Percentiles rank a stretch among this genome's conserved stretches.
phyloP scores from a whole-genome alignment of 208 protist species.

The Balamuthia mandrillaris region DNA sequence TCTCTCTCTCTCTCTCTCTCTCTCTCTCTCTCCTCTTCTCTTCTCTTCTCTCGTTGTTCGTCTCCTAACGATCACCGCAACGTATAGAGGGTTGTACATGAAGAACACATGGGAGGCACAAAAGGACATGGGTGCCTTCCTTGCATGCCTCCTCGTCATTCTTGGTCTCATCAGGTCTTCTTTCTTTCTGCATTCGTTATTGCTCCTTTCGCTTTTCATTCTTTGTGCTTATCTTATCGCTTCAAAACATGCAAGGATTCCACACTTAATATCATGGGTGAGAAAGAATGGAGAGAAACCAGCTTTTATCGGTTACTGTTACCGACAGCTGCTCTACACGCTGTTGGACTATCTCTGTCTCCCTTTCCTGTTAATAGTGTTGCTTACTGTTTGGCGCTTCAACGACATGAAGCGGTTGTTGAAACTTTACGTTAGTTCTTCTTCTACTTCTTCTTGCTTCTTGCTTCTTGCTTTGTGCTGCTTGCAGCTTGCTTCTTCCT shows the following conservation, averaged over 20 bases:
- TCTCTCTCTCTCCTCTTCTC: no score
- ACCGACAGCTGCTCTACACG: neutral
- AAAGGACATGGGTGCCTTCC: neutral
- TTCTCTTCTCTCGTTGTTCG: no score
- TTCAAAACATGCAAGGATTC: neutral
- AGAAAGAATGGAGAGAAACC: neutral
- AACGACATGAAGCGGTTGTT: neutral
- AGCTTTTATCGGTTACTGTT: neutral
- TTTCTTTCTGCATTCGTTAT: neutral
- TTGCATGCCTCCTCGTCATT: neutral
- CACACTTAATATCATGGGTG: neutral
- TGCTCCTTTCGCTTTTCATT: neutral
- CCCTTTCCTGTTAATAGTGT: neutral
- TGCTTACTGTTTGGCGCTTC: neutral
- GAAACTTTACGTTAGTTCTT: neutral
- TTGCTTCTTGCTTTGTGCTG: no score
- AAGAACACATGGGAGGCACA: neutral
- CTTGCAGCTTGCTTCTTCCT: no score
- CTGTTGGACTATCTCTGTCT: neutral
- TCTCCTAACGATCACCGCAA: no score
- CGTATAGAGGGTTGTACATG: no score
- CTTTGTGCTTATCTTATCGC: neutral
- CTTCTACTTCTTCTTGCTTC: no score
- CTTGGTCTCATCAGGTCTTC: neutral
- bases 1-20: neutral